phyloP scores from a whole-genome alignment of 768 basidiomycete genomes.

The Pisolithus marmoratus region DNA sequence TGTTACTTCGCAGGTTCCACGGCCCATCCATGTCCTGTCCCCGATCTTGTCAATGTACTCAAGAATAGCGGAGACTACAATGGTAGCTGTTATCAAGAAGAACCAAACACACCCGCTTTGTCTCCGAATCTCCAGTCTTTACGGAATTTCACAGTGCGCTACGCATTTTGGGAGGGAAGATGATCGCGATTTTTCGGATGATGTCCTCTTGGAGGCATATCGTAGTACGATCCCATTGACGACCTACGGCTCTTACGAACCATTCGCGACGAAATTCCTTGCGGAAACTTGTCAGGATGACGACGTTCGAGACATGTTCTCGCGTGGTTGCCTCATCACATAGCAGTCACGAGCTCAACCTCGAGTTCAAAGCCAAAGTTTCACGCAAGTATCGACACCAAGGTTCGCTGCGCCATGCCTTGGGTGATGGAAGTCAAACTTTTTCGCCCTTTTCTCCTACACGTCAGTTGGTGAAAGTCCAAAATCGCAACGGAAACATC shows the following conservation, averaged over 20 bases:
- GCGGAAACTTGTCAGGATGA: slow-evolving; percentile 12
- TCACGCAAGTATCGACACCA: slow-evolving; percentile 14
- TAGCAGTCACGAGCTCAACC: slow-evolving; percentile 11
- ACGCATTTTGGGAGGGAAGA: not conserved
- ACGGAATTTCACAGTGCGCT: slow-evolving; percentile 8
- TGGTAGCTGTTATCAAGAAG: slow-evolving; percentile 7
- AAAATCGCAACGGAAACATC: not conserved
- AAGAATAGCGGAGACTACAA: not conserved
- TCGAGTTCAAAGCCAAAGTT: slow-evolving; percentile 11
- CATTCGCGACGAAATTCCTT: slow-evolving; percentile 11
- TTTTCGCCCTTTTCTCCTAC: slow-evolving; percentile 17
- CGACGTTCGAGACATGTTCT: slow-evolving; percentile 13
- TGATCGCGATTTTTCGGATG: not conserved
- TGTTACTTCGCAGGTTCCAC: not conserved
- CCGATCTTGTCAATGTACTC: not conserved
- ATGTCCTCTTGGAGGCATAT: slow-evolving; percentile 6
- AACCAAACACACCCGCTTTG: slow-evolving; percentile 13
- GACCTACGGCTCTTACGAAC: slow-evolving; percentile 12
- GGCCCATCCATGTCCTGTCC: not conserved
- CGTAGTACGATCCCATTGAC: slow-evolving; percentile 4
- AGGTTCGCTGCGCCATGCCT: slow-evolving; percentile 1
- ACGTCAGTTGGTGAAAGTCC: slow-evolving; percentile 4
- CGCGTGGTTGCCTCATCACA: slow-evolving; percentile 13
- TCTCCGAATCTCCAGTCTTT: slow-evolving; percentile 2
- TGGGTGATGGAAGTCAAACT: slow-evolving; percentile 10